A percentile compares a stretch with the other conserved stretches of the same genome.
Conservation (phyloP, 225 moss, liverwort and hornwort species). For the Asterella californica region DNA sequence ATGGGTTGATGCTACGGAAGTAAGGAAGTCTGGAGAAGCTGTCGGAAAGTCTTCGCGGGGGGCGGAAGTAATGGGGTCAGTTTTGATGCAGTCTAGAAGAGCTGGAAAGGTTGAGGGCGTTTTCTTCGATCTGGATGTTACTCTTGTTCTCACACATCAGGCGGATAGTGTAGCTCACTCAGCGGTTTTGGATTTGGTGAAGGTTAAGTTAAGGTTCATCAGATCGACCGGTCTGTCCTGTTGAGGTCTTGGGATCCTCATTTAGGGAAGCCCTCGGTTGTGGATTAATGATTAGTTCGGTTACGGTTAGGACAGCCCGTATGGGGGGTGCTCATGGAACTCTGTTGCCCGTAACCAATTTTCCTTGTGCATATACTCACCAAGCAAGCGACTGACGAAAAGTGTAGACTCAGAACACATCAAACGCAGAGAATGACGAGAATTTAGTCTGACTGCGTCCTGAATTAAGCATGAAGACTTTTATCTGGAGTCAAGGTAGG, state of each 20-base stretch:
- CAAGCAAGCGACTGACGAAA: too few species aligned
- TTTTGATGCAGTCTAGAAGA: background rate
- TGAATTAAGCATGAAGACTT: too few species aligned
- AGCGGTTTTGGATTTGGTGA: conserved; percentile 36
- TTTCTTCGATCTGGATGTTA: conserved; percentile 56
- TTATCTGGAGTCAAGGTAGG: too few species aligned
- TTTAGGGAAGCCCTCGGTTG: too few species aligned
- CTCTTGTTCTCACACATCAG: conserved; percentile 49
- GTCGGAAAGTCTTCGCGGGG: background rate
- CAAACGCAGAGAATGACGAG: too few species aligned
- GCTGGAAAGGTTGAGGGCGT: conserved; percentile 30
- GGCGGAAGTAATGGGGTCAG: conserved; percentile 4
- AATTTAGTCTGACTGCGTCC: too few species aligned
- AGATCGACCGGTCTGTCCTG: conserved; percentile 29
- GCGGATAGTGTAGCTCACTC: conserved; percentile 34
- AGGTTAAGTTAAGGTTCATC: conserved; percentile 24
- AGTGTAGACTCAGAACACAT: too few species aligned
- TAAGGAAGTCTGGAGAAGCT: background rate
- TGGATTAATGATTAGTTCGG: too few species aligned
- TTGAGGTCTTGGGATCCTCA: conserved; percentile 48
- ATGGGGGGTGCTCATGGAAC: too few species aligned
- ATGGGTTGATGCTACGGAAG: background rate
- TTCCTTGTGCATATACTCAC: too few species aligned
- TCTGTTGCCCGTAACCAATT: too few species aligned
- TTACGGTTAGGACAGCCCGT: too few species aligned